Evolutionary conservation across 2,329 filamentous ascomycete species (phyloP), one percentile per base, ranked within the genome.

Genomic region (Macrophomina phaseolina): DNA sequence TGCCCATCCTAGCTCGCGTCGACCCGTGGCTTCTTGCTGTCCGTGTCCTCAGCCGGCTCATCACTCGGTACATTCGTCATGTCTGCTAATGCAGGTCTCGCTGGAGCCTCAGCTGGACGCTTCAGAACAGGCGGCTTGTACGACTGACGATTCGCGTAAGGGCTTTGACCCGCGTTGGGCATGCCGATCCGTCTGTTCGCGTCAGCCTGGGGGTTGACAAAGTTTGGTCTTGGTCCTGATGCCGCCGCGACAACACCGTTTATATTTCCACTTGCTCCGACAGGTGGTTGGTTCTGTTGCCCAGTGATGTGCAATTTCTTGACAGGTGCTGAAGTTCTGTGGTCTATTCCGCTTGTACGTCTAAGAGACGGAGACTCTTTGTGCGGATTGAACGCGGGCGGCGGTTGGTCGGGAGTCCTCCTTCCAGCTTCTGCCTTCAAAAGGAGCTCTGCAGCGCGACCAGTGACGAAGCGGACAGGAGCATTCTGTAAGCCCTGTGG

Each of bases 281-380:
- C 56, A 34, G 46, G 61, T 16, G 52, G 48, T 30, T 38, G 32
- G 18, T 11, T 42, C 23, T 56, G 58, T 38, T 60, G 38, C 16
- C 38, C 36, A 2, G 30, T 11, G 7, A 69, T 70, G 70, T 9
- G 69, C 69, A 45, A 14, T 11, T 34, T 46, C 7, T 23, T 66
- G 55, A 97, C 81, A 0, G 93, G 92, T 63, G 90, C 89, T 4
- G 91, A 94, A 62, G 87, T 90, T 28, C 81, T 88, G 74, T 96
- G 92, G 73, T 97, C 93, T 46, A 97, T 86, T 2, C 94, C 94
- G 0, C 91, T 91, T 0, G 94, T 97, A 75, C 94, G 94, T 68
- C 92, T 88, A 74, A 97, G 93, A 0, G 93, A 95, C 0, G 94
- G 93, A 68, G 80, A 82, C 60, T 84, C 82, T 12, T 75, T 80